phyloP scores from a whole-genome alignment of 108 stramenopile genomes.

The Mediolabrus comicus region DNA sequence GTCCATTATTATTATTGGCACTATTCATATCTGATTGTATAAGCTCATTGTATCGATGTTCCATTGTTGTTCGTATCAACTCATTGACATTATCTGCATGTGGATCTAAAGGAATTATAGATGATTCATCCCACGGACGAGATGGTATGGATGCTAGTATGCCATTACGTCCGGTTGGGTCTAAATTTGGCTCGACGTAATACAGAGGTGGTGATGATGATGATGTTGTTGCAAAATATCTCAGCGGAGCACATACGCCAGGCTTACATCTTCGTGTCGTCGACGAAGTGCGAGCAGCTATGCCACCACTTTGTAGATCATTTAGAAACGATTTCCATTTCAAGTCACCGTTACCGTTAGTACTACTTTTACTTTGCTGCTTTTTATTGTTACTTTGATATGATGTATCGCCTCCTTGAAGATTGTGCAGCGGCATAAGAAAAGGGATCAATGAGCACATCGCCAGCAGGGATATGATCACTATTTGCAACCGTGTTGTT shows the following conservation, averaged over 20 bases:
- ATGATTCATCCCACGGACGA: constrained; percentile 37
- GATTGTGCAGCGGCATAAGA: background rate
- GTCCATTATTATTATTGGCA: background rate
- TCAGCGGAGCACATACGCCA: constrained; percentile 22
- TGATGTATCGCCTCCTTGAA: no score
- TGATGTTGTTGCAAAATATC: constrained; percentile 33
- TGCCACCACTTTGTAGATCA: background rate
- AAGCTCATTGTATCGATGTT: constrained; percentile 23
- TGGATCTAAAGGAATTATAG: constrained; percentile 25
- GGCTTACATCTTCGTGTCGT: constrained; percentile 3
- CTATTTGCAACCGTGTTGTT: background rate
- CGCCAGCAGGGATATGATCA: background rate
- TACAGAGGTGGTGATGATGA: constrained; percentile 15
- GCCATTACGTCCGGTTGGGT: constrained; percentile 14
- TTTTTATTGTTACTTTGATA: background rate
- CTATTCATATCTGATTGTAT: constrained; percentile 23
- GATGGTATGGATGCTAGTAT: constrained; percentile 21
- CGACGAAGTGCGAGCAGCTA: background rate
- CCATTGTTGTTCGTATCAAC: constrained; percentile 17
- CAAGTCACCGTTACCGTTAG: background rate
- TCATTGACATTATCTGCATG: constrained; percentile 1
- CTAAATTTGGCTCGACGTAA: constrained; percentile 34
- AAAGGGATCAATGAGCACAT: background rate
- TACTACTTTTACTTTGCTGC: background rate
- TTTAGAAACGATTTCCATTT: constrained; percentile 1